phyloP scores from a whole-genome alignment of 2,329 filamentous ascomycete species.

The Colletotrichum zoysiae region DNA sequence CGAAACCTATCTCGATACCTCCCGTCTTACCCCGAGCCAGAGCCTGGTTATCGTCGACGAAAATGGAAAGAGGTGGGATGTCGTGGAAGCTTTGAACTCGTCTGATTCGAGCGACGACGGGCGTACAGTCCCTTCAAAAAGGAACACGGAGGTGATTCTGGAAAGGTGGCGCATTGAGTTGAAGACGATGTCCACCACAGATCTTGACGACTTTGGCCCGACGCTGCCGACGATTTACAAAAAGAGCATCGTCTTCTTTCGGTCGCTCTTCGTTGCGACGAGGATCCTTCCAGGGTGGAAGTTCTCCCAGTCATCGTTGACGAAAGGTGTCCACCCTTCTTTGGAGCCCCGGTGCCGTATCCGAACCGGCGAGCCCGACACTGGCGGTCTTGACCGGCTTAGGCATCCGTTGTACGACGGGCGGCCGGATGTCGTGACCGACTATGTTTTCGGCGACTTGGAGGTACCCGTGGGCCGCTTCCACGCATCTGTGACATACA shows the following conservation, averaged over 20 bases:
- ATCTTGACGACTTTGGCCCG: slow-evolving; percentile 68
- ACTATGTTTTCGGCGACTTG: slow-evolving; percentile 84
- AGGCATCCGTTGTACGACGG: slow-evolving; percentile 77
- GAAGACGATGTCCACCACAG: slow-evolving; percentile 67
- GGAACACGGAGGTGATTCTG: slow-evolving; percentile 80
- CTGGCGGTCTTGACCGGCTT: slow-evolving; percentile 75
- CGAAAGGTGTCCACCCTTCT: slow-evolving; percentile 75
- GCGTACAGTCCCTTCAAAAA: slow-evolving; percentile 51
- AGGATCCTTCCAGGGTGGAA: slow-evolving; percentile 89
- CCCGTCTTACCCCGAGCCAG: slow-evolving; percentile 84
- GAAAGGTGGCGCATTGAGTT: slow-evolving; percentile 93
- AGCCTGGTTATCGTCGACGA: slow-evolving; percentile 90
- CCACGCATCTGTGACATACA: slow-evolving; percentile 84
- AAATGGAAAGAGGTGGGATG: slow-evolving; percentile 92
- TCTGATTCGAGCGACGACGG: slow-evolving; percentile 66
- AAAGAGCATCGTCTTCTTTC: slow-evolving; percentile 94
- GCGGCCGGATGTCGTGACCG: slow-evolving; percentile 74
- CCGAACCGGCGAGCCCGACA: slow-evolving; percentile 68
- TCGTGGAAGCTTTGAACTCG: slow-evolving; percentile 82
- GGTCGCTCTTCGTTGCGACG: slow-evolving; percentile 85
- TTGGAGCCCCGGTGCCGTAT: slow-evolving; percentile 87
- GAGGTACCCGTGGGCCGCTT: slow-evolving; percentile 90
- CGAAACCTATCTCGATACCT: slow-evolving; percentile 88
- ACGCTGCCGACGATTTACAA: slow-evolving; percentile 92
- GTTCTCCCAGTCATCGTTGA: slow-evolving; percentile 78